Percentiles rank a stretch among this genome's conserved stretches.
phyloP scores from a whole-genome alignment of 805 yeast species.

The Allodekkera sacchari region DNA sequence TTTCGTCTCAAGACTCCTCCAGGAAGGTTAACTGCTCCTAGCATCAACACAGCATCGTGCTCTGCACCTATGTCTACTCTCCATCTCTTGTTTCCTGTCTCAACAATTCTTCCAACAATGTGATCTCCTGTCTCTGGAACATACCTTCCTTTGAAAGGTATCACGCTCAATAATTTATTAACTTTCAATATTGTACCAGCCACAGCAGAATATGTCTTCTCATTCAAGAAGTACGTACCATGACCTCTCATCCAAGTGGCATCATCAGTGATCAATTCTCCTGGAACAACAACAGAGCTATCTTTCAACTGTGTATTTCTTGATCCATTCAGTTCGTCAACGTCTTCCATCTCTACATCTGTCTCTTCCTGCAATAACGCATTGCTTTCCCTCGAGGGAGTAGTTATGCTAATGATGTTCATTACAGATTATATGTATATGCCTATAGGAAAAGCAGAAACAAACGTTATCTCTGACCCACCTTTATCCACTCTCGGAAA shows the following conservation, averaged over 20 bases:
- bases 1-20: constrained; percentile 95
- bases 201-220: constrained; percentile 78
- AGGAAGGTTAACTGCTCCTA: constrained; percentile 94
- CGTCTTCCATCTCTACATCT: constrained; percentile 15
- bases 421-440: constrained; percentile 3
- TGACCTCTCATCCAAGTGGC: constrained; percentile 98
- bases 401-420: constrained; percentile 19
- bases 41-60: constrained; percentile 84
- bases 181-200: constrained; percentile 87
- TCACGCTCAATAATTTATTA: constrained; percentile 76
- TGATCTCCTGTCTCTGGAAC: constrained; percentile 96
- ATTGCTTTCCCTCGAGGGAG: constrained; percentile 13
- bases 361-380: constrained; percentile 10
- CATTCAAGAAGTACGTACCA: constrained; percentile 78
- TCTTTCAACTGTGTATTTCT: constrained; percentile 10
- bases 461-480: no score
- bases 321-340: constrained; percentile 9
- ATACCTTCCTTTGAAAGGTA: constrained; percentile 81
- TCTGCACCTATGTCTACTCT: constrained; percentile 94
- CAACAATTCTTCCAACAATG: constrained; percentile 86
- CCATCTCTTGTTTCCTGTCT: constrained; percentile 93
- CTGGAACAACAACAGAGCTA: constrained; percentile 73
- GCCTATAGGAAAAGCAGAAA: neutral
- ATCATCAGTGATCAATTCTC: constrained; percentile 92
- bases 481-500: no score